phyloP scores from a whole-genome alignment of 257 asterid genomes.

The Nicotiana obtusifolia region DNA sequence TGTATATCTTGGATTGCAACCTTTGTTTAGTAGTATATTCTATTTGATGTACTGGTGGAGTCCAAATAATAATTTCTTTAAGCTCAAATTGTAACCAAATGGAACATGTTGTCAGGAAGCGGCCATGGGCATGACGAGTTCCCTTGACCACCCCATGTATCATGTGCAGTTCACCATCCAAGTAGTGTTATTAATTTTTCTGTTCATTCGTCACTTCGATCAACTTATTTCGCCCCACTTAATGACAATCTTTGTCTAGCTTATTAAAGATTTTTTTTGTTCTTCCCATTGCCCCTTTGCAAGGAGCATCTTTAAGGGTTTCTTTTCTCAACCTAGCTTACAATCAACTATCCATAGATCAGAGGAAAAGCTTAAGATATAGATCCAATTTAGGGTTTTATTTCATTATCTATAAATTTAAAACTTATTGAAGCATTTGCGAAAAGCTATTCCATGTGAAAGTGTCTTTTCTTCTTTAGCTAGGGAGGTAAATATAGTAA shows the following conservation, averaged over 20 bases:
- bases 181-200: not conserved
- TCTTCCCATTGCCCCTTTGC: not conserved
- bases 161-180: not conserved
- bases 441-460: not conserved
- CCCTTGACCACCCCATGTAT: not conserved
- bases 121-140: not conserved
- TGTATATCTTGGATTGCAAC: not conserved
- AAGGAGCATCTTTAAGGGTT: not conserved
- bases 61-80: not conserved
- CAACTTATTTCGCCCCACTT: not conserved
- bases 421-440: not conserved
- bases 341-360: not conserved
- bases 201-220: not conserved
- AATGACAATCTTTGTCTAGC: not conserved
- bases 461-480: not conserved
- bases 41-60: not conserved
- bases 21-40: not conserved
- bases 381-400: not conserved
- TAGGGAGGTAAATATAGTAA: not conserved
- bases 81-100: conserved; percentile 1
- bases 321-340: not conserved
- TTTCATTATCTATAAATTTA: not conserved
- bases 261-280: not conserved
- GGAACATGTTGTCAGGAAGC: not conserved
- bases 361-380: not conserved